These are phyloP conservation scores for Micromonas pusilla DNA, from an alignment of 139 green algal genomes.

Conservation along the genomic window DNA sequence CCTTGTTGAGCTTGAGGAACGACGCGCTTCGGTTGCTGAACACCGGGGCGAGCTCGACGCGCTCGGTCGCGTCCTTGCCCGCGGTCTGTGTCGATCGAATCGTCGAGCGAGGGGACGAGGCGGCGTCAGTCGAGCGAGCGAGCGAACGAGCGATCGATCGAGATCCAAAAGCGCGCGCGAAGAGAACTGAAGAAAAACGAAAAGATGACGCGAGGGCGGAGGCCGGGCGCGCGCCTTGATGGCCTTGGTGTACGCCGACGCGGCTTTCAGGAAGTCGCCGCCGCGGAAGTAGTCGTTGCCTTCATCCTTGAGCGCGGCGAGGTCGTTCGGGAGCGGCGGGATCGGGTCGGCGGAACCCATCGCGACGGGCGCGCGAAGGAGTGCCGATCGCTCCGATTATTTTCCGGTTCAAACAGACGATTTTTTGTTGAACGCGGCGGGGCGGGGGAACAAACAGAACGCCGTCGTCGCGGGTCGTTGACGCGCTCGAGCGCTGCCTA, in stretches of 20 bases:
- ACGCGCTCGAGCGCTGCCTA: too few relatives aligned
- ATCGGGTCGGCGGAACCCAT: background rate
- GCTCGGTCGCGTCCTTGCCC: slow-evolving; percentile 60
- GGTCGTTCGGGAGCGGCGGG: background rate
- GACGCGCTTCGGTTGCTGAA: slow-evolving; percentile 80
- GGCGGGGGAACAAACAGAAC: too few relatives aligned
- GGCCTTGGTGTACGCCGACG: slow-evolving; percentile 75
- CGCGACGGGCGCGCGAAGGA: background rate
- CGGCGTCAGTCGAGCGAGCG: too few relatives aligned
- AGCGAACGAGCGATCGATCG: too few relatives aligned
- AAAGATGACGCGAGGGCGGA: too few relatives aligned
- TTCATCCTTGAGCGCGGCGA: background rate
- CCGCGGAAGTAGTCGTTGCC: background rate
- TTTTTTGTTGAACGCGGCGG: too few relatives aligned
- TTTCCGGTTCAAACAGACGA: too few relatives aligned
- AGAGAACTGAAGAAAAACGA: too few relatives aligned
- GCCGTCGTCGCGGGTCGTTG: too few relatives aligned
- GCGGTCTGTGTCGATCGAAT: slow-evolving; percentile 33
- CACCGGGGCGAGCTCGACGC: slow-evolving; percentile 47
- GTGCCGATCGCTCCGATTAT: too few relatives aligned
- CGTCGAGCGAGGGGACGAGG: too few relatives aligned
- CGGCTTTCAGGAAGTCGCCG: slow-evolving; percentile 41
- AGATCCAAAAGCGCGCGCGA: too few relatives aligned
- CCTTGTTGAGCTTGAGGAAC: slow-evolving; percentile 83
- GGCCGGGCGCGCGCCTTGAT: slow-evolving; percentile 54